These are phyloP conservation scores for Eimeria falciformis DNA, from an alignment of 169 alveolate species.

Conservation along the genomic window DNA sequence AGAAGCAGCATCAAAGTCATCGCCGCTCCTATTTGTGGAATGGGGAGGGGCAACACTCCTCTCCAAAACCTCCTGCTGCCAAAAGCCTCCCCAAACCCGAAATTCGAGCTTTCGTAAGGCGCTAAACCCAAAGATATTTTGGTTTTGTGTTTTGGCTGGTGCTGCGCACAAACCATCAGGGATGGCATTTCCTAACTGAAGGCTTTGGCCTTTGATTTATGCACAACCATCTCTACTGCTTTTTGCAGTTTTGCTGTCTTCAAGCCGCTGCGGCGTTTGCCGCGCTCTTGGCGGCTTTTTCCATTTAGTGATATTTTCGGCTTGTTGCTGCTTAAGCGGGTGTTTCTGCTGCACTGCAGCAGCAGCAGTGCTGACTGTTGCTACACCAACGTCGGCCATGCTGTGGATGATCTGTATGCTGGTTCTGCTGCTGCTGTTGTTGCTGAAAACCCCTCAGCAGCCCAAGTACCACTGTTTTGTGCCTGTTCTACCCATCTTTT, in stretches of 20 bases:
- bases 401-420: too few species aligned
- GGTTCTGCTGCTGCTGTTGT: conserved; percentile 17
- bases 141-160: too few species aligned
- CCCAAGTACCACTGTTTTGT: background rate
- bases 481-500: background rate
- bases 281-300: too few species aligned
- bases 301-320: too few species aligned
- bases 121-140: background rate
- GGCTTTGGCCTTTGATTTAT: background rate
- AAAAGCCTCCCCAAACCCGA: background rate
- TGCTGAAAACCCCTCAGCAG: too few species aligned
- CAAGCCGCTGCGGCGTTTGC: too few species aligned
- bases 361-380: too few species aligned
- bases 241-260: too few species aligned
- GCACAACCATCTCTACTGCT: too few species aligned
- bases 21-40: conserved; percentile 39
- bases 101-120: conserved; percentile 31
- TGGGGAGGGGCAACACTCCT: background rate
- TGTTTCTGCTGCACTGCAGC: background rate
- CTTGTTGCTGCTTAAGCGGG: background rate
- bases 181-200: background rate
- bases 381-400: too few species aligned
- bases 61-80: background rate
- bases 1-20: background rate
- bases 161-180: background rate